Percentiles rank a stretch among this genome's conserved stretches.
Evolutionary conservation across 192 early-diverging fungal species (phyloP).

Genomic region (Lobulomyces angularis): DNA sequence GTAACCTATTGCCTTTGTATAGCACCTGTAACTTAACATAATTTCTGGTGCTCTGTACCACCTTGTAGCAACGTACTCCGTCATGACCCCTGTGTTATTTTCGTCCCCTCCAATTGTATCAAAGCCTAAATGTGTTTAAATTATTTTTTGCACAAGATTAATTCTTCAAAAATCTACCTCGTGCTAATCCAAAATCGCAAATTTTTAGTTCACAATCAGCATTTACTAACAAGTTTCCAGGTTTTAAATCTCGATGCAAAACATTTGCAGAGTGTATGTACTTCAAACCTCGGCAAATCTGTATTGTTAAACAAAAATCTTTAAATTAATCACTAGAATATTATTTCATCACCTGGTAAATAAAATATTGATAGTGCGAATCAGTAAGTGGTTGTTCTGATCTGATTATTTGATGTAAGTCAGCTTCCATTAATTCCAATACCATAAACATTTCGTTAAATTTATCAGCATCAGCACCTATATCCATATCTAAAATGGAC

Average conservation of each 20-base stretch:
- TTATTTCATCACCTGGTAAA: constrained; percentile 78
- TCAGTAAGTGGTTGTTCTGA: constrained; percentile 81
- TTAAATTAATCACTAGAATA: too few species aligned
- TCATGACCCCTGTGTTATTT: constrained; percentile 80
- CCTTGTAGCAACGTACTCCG: constrained; percentile 87
- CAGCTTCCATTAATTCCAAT: constrained; percentile 89
- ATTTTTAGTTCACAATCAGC: constrained; percentile 87
- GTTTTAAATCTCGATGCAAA: constrained; percentile 84
- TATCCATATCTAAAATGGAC: constrained; percentile 73
- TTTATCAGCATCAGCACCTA: constrained; percentile 51
- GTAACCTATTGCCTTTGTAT: constrained; percentile 90
- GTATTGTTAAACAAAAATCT: too few species aligned
- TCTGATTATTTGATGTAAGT: constrained; percentile 85
- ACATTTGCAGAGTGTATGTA: constrained; percentile 92
- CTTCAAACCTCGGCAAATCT: constrained; percentile 45
- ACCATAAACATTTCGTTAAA: constrained; percentile 72
- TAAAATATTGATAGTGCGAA: constrained; percentile 88
- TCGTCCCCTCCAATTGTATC: too few species aligned
- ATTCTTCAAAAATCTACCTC: too few species aligned
- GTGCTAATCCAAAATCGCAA: constrained; percentile 81
- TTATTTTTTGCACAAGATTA: too few species aligned
- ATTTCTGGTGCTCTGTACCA: constrained; percentile 95
- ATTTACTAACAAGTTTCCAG: constrained; percentile 76
- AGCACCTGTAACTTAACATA: constrained; percentile 86
- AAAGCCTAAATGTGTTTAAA: too few species aligned